These are phyloP conservation scores for Chlamydomonas applanata DNA, from an alignment of 139 green algal genomes.

Conservation along the genomic window DNA sequence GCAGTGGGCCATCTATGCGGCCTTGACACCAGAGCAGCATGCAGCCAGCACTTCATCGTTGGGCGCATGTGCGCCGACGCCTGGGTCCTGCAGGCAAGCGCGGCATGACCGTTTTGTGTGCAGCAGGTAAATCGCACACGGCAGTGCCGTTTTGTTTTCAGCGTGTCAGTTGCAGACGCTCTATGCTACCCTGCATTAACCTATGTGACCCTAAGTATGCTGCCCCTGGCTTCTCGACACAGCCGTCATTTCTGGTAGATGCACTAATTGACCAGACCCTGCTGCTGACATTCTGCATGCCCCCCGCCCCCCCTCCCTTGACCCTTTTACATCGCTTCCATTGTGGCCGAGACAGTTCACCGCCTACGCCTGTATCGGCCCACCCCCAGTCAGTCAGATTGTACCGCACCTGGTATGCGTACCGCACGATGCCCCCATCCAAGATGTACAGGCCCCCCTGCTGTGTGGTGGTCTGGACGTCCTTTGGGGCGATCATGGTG, in stretches of 20 bases:
- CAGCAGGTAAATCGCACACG: background rate
- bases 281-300: no score
- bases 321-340: no score
- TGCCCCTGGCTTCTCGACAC: background rate
- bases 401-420: background rate
- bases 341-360: no score
- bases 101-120: background rate
- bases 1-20: no score
- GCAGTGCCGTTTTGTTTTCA: background rate
- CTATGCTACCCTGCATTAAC: background rate
- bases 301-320: no score
- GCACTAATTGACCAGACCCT: background rate
- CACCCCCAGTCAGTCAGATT: background rate
- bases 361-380: background rate
- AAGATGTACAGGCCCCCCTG: conserved; percentile 1
- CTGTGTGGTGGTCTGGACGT: background rate
- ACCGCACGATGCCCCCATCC: background rate
- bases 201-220: background rate
- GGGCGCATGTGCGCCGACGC: background rate
- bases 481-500: background rate
- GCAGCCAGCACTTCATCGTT: background rate
- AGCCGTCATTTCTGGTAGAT: background rate
- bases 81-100: conserved; percentile 2
- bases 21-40: conserved; percentile 5
- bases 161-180: no score